Conservation (phyloP, 371 early-diverging fungal species). For the Apophysomyces trapeziformis region DNA sequence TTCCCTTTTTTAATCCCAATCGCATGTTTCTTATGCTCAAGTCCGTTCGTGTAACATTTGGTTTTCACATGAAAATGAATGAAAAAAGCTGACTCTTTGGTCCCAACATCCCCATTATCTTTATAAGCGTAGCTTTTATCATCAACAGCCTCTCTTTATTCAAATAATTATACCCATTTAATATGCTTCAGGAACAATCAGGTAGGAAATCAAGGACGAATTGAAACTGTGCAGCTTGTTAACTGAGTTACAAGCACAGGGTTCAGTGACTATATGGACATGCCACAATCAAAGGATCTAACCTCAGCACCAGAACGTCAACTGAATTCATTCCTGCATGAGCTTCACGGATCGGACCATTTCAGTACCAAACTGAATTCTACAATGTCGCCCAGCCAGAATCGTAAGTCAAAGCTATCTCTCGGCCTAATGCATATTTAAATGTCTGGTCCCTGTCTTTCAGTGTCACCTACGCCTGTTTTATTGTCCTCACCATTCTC, state of each 20-base stretch:
- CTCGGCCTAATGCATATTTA: background rate
- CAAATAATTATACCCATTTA: background rate
- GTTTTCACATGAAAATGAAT: conserved; percentile 9
- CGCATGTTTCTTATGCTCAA: background rate
- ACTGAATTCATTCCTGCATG: conserved; percentile 22
- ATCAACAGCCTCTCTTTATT: background rate
- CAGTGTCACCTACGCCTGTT: conserved; percentile 27
- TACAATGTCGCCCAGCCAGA: background rate
- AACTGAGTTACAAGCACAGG: conserved; percentile 5
- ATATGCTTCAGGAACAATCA: background rate
- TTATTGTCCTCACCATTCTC: conserved; percentile 28
- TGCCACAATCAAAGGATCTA: conserved; percentile 8
- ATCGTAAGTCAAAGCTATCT: background rate
- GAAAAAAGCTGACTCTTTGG: background rate
- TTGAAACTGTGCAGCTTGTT: background rate
- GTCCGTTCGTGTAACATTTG: conserved; percentile 2
- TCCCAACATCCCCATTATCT: background rate
- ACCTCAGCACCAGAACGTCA: conserved; percentile 20
- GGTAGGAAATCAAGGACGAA: background rate
- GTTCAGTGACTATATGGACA: background rate
- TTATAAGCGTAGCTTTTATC: conserved; percentile 1
- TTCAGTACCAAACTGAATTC: background rate
- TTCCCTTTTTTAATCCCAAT: background rate
- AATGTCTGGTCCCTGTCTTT: background rate
- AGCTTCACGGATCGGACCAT: background rate